Evolutionary conservation across 192 early-diverging fungal species (phyloP), one percentile per base, ranked within the genome.

Genomic region (Globomyces pollinis-pini): DNA sequence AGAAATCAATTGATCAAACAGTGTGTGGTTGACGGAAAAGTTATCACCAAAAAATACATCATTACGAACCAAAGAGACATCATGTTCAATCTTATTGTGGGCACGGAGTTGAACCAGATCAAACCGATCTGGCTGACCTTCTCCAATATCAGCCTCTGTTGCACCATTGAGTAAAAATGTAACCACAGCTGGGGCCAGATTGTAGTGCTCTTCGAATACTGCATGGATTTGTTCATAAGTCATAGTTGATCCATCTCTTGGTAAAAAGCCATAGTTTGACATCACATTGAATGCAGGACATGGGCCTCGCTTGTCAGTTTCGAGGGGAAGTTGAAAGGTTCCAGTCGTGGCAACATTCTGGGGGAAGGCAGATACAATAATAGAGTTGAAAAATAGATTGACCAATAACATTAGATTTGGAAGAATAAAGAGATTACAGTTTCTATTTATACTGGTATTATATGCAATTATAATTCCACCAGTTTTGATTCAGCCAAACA

Each of bases 251-350:
- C 68, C 68, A 55, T 61, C 43, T 35, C 68, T 58, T 12, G 68
- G 63, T 16, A 70, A 44, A 57, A 50, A 55, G 64, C 69, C 69
- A 39, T 67, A 59, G 55, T 71, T 71, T 38, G 69, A 36, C 47
- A 65, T 6, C 60, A 21, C 26, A 50, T 68, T 68, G 16, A 33
- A 57, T 3, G 8, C 34, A 15, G 62, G 60, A 21, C 52, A 62
- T 3, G 59, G 62, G 31, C 63, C 59, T n/a, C n/a, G n/a, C n/a
- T n/a, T n/a, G n/a, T n/a, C n/a, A n/a, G n/a, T n/a, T n/a, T n/a
- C n/a, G n/a, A n/a, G n/a, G n/a, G n/a, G n/a, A n/a, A n/a, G n/a
- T n/a, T n/a, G n/a, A n/a, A n/a, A n/a, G n/a, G n/a, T n/a, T n/a
- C n/a, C n/a, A n/a, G n/a, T n/a, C n/a, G n/a, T n/a, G n/a, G n/a